Evolutionary conservation across 768 basidiomycete species (phyloP), one percentile per base, ranked within the genome.

Genomic region (Lactarius tabidus): DNA sequence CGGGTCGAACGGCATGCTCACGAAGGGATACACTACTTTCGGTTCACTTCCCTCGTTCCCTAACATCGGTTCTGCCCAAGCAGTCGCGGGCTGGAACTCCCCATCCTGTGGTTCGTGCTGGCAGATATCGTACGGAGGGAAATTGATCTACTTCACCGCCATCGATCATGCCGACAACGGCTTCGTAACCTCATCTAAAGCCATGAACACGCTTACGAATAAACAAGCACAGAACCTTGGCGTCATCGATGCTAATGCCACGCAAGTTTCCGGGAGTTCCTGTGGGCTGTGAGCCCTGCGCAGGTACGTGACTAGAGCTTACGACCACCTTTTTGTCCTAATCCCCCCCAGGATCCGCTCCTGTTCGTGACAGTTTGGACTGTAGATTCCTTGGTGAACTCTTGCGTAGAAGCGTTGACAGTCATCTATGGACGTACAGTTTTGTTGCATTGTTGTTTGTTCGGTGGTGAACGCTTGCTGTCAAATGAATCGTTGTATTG

Each of bases 201-300:
- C 77, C 59, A 73, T 78, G 75, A 71, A 78, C 59, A 58, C 43
- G 18, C 70, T 78, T 62, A 77, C 77, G 59, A 74, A 75, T 57
- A 77, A 75, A 39, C 74, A 81, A 69, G 86, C 80, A 0, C 72
- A 51, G 70, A 77, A 39, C n/a, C 70, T 83, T 31, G 87, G 87
- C 10, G 3, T 33, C 33, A 74, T 80, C 29, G 77, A 86, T 18
- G 84, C 8, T 33, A 33, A 8, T 33, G 8, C 33, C 33, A 33
- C 33, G 33, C 33, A 33, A 33, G 81, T 87, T 12, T 74, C 67
- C 43, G 64, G 78, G 6, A 81, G 84, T 0, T 67, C 71, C 59
- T 89, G 88, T 70, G 85, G 85, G 28, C 72, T 85, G 65, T 79
- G 70, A 74, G 62, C 54, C 33, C 29, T 18, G 18, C 33, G 9